Evolutionary conservation across 164 flowering plant species (phyloP).

Genomic region (Chimonanthus praecox): DNA sequence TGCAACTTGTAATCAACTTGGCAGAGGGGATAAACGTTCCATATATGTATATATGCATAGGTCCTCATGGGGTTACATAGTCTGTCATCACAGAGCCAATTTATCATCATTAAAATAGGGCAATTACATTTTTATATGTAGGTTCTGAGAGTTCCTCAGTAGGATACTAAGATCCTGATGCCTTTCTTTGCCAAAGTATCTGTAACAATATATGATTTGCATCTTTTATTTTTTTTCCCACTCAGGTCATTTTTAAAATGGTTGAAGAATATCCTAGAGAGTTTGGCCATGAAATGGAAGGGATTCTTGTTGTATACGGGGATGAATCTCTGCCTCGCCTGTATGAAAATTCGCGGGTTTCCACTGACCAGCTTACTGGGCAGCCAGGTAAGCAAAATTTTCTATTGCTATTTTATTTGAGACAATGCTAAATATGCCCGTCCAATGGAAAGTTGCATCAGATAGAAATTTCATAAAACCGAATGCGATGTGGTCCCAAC

Average conservation of each 20-base stretch:
- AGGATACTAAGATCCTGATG: neutral
- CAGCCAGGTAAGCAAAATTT: conserved; percentile 52
- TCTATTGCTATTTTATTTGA: neutral
- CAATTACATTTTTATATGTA: too few relatives aligned
- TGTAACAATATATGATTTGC: neutral
- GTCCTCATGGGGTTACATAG: too few relatives aligned
- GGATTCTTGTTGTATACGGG: conserved; percentile 65
- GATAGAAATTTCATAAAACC: too few relatives aligned
- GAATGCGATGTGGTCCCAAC: too few relatives aligned
- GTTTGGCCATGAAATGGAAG: conserved; percentile 77
- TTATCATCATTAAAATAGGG: too few relatives aligned
- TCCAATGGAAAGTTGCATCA: neutral
- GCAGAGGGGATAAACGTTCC: too few relatives aligned
- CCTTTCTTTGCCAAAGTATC: neutral
- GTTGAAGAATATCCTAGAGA: conserved; percentile 91
- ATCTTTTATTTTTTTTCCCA: neutral
- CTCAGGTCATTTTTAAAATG: conserved; percentile 79
- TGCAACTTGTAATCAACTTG: too few relatives aligned
- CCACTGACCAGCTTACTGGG: conserved; percentile 79
- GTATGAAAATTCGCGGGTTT: conserved; percentile 83
- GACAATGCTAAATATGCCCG: too few relatives aligned
- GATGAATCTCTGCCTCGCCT: conserved; percentile 90
- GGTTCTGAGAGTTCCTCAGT: neutral
- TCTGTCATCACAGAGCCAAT: too few relatives aligned
- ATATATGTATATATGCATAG: too few relatives aligned